Percentiles rank a stretch among this genome's conserved stretches.
Conservation (phyloP, 1,139 yeast species). For the Nakaseomyces delphensis region DNA sequence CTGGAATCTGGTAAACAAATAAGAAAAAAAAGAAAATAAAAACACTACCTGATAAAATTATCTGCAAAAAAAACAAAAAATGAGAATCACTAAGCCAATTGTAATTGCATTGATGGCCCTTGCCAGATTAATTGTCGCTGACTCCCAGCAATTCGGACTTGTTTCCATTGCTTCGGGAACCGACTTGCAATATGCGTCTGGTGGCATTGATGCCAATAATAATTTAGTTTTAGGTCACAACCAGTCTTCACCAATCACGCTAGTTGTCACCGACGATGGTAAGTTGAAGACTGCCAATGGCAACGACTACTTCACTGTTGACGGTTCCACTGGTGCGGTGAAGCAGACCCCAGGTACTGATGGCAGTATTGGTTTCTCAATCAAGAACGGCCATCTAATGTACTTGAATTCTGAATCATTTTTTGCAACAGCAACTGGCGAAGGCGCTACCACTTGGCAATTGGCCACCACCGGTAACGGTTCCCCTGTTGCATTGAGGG, state of each 20-base stretch:
- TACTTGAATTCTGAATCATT: slow-evolving; percentile 23
- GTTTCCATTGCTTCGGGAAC: slow-evolving; percentile 32
- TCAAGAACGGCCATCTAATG: slow-evolving; percentile 22
- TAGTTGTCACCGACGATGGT: slow-evolving; percentile 30
- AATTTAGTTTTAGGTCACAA: slow-evolving; percentile 15
- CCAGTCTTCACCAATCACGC: slow-evolving; percentile 11
- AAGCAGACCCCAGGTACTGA: slow-evolving; percentile 12
- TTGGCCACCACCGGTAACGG: not conserved
- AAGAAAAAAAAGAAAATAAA: not conserved
- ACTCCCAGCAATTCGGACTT: slow-evolving; percentile 31
- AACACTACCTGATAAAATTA: too few species aligned
- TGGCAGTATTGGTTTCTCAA: slow-evolving; percentile 28
- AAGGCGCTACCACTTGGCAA: slow-evolving; percentile 7
- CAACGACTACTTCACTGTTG: slow-evolving; percentile 19
- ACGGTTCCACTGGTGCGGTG: slow-evolving; percentile 17
- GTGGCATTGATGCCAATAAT: slow-evolving; percentile 14
- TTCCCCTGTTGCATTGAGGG: slow-evolving; percentile 4
- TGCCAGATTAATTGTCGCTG: slow-evolving; percentile 26
- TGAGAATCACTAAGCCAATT: slow-evolving; percentile 15
- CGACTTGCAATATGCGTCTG: slow-evolving; percentile 25
- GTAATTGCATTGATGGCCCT: slow-evolving; percentile 17
- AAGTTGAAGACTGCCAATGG: slow-evolving; percentile 15
- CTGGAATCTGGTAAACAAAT: not conserved
- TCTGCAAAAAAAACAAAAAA: slow-evolving; percentile 8
- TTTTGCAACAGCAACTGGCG: slow-evolving; percentile 14